A percentile compares a stretch with the other conserved stretches of the same genome.
Evolutionary conservation across 2,329 filamentous ascomycete species (phyloP).

Genomic region (Talaromyces sp.): DNA sequence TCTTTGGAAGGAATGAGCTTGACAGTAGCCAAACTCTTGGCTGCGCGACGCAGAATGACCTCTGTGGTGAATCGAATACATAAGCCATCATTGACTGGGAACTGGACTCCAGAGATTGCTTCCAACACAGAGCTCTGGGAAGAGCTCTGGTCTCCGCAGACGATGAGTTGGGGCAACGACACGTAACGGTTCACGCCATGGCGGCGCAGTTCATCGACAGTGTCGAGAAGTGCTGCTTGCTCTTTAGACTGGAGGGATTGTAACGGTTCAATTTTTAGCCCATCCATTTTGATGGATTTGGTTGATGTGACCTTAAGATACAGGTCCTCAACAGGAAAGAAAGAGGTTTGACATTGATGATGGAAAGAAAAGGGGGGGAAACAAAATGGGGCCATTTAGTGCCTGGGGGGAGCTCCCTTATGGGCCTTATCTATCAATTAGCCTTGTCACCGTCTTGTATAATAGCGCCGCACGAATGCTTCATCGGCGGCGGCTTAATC

Average conservation of each 20-base stretch:
- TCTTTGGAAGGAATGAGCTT: conserved; percentile 22
- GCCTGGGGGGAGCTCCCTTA: no score
- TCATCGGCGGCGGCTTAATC: background rate
- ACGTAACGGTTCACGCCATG: conserved; percentile 45
- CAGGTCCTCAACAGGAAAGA: no score
- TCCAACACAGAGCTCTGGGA: conserved; percentile 63
- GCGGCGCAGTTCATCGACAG: conserved; percentile 48
- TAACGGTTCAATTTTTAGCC: conserved; percentile 4
- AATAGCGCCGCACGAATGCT: background rate
- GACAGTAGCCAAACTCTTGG: conserved; percentile 19
- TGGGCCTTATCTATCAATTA: background rate
- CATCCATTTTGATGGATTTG: conserved; percentile 1
- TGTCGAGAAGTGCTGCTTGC: conserved; percentile 14
- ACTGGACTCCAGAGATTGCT: conserved; percentile 57
- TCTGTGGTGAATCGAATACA: conserved; percentile 61
- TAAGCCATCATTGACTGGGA: conserved; percentile 55
- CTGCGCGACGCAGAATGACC: conserved; percentile 46
- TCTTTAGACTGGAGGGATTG: conserved; percentile 15
- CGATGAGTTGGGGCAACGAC: conserved; percentile 52
- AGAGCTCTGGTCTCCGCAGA: conserved; percentile 56
- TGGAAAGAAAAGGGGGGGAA: background rate
- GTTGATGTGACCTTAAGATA: no score
- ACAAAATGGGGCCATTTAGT: no score
- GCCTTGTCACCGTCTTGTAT: no score
- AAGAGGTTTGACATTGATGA: no score